Evolutionary conservation across 495 filamentous ascomycete species (phyloP), one percentile per base, ranked within the genome.

Genomic region (Neurospora tetraspora): DNA sequence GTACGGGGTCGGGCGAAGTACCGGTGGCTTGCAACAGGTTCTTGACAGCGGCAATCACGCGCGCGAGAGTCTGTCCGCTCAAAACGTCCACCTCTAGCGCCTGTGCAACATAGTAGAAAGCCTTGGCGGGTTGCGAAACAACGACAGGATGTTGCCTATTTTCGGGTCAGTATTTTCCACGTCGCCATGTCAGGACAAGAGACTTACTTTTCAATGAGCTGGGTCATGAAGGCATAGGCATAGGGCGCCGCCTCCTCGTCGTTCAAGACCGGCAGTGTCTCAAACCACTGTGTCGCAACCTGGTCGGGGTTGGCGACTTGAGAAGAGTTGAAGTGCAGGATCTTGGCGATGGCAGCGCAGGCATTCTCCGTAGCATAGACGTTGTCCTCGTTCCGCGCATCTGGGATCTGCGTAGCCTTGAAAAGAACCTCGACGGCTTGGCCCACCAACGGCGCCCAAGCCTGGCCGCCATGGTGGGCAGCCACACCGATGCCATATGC

Each of bases 171-270:
- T 23, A 39, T 36, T 34, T 31, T 38, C 6, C 2, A 69, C 4
- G 9, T 12, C 4, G 16, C 16, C 27, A 71, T 72, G n/a, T 72
- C 61, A 10, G n/a, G 68, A 71, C 3, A 42, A 6, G n/a, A 77
- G 74, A 90, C 94, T 85, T 91, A 97, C 96, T 95, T 91, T 68
- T 97, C 92, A 79, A 99, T 97, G 72, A 99, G 81, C 77, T 97
- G 89, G 4, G 91, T 89, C 70, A 99, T 86, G 81, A 97, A 99
- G 9, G 90, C 90, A 80, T 99, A 99, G 0, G 94, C 94, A 79
- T 97, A 98, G 38, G 96, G 96, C 4, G 96, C 96, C 4, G 96
- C 96, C 83, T 98, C 96, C 80, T 98, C 96, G 75, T 99, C 96
- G 78, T 96, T 97, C 5, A 91, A 90, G 61, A 99, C 91, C 2